These are phyloP conservation scores for Suhomyces kilbournensis DNA, from an alignment of 805 yeast species.

Conservation along the genomic window DNA sequence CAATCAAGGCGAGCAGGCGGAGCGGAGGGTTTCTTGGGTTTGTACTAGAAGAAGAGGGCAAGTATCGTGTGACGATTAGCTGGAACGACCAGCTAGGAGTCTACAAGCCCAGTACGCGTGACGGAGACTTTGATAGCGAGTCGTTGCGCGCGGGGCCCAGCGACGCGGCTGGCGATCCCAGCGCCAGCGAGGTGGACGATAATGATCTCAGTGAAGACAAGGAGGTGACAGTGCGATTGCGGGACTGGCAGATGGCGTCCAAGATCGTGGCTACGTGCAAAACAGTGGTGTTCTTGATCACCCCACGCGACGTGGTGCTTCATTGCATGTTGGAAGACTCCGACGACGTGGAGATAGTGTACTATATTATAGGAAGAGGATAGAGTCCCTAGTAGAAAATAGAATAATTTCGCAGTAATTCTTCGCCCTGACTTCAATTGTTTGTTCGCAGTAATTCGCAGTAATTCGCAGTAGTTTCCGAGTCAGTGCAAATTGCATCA, in stretches of 20 bases:
- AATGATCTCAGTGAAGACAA: conserved; percentile 26
- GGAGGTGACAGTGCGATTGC: conserved; percentile 51
- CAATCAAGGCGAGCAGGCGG: conserved; percentile 46
- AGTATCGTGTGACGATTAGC: conserved; percentile 49
- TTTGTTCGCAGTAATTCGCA: too few relatives aligned
- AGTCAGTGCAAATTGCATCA: not conserved
- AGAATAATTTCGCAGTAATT: too few relatives aligned
- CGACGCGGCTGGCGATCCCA: conserved; percentile 10
- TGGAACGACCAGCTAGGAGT: conserved; percentile 59
- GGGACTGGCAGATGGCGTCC: conserved; percentile 68
- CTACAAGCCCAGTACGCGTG: conserved; percentile 25
- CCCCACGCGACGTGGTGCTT: conserved; percentile 56
- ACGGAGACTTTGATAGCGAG: conserved; percentile 18
- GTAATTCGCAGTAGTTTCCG: not conserved
- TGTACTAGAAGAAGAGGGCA: conserved; percentile 53
- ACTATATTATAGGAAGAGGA: conserved; percentile 48
- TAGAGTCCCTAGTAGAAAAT: not conserved
- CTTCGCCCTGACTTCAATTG: too few relatives aligned
- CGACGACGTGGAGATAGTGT: conserved; percentile 62
- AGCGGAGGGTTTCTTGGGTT: conserved; percentile 50
- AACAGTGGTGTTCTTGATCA: conserved; percentile 56
- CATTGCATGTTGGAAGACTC: conserved; percentile 66
- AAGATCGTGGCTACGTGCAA: conserved; percentile 60
- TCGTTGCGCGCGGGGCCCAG: conserved; percentile 18
- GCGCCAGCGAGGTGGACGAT: conserved; percentile 11